Evolutionary conservation across 257 asterid species (phyloP), one percentile per base, ranked within the genome.

Genomic region (Catharanthus roseus): DNA sequence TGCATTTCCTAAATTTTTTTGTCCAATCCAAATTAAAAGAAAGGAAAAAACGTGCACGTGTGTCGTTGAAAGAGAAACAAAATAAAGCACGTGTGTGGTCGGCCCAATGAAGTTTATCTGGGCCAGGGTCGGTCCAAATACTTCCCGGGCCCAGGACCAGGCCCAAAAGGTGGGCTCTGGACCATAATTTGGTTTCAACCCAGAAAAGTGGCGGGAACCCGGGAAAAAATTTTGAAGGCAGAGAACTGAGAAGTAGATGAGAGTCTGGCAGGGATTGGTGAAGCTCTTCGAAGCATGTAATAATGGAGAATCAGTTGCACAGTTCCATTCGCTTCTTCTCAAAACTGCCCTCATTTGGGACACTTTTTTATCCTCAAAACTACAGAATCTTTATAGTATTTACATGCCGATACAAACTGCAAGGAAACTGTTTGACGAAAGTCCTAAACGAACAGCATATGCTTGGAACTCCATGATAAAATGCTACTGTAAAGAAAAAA

Each of bases 341-440:
- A 90, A 82, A 82, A 47, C 82, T 24, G 91, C 85, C 2, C 63
- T 81, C 41, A 56, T 61, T 44, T 69, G 69, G 11, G 72, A 79
- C 66, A 12, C 57, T 34, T n/a, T 68, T 45, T 77, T 81, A 26
- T 84, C 84, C 4, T 78, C 79, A 10, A 81, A 76, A 56, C 79
- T 86, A 50, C 68, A 73, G 49, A 50, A 75, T 55, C 31, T 75
- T 0, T 83, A 78, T 10, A 38, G 74, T 1, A 69, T 77, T 16
- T 72, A 79, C 56, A 34, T 77, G 16, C 65, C 74, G 1, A 18
- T 56, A 15, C 53, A 57, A 29, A 71, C 78, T 18, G 78, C 77
- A 3, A 84, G 85, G 77, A 85, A 90, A 29, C 71, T 93, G 89
- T 85, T 93, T 79, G 96, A 87, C 26, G 98, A 88, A 87, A 88